Conservation (phyloP, 768 basidiomycete genomes). For the Russula abietina region DNA sequence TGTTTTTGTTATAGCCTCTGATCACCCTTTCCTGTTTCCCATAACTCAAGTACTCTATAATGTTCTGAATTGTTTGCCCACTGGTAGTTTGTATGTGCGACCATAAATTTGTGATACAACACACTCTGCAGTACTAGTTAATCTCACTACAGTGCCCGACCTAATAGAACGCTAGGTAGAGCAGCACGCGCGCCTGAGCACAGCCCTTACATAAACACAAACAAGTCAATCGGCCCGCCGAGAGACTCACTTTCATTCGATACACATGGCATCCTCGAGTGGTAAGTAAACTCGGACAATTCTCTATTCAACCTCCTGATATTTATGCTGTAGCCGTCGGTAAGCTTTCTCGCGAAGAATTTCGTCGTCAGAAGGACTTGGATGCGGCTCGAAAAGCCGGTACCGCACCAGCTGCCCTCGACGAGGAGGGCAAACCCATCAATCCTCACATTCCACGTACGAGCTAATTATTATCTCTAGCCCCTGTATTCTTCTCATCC, state of each 20-base stretch:
- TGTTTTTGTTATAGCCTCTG: constrained; percentile 5
- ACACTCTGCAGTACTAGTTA: constrained; percentile 1
- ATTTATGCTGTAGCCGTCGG: constrained; percentile 40
- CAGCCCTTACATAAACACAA: background rate
- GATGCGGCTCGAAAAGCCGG: constrained; percentile 98
- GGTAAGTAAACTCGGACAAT: constrained; percentile 11
- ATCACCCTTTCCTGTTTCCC: constrained; percentile 1
- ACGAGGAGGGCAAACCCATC: constrained; percentile 92
- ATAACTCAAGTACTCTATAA: constrained; percentile 21
- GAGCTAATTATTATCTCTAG: constrained; percentile 29
- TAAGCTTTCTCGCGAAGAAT: constrained; percentile 92
- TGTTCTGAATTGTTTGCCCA: constrained; percentile 1
- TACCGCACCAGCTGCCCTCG: constrained; percentile 92
- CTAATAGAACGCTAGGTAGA: too few species aligned
- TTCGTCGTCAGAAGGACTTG: constrained; percentile 90
- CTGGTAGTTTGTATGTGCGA: constrained; percentile 11
- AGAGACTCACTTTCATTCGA: background rate
- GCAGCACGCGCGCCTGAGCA: too few species aligned
- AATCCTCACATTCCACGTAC: constrained; percentile 98
- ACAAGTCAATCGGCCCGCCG: background rate
- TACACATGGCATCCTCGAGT: constrained; percentile 26
- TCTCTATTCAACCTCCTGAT: background rate
- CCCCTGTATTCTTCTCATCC: background rate
- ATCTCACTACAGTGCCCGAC: too few species aligned
- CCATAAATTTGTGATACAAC: constrained; percentile 15